Base-by-base conservation (phyloP, 768 basidiomycete species). In the Hortiboletus flavorubellus region DNA sequence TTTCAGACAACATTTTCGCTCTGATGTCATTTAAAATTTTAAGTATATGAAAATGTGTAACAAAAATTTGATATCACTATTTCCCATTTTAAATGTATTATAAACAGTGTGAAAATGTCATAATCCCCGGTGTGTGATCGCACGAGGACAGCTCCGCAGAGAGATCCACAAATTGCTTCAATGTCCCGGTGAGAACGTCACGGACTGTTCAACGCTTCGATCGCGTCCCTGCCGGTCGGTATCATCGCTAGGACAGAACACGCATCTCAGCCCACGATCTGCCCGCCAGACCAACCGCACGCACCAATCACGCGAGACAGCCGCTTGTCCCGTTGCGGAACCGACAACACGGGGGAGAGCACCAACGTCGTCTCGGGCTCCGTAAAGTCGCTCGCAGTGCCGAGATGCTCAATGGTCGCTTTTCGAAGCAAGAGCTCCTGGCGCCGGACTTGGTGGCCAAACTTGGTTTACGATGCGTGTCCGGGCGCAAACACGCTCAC, bases 301-400 rank as follows among this genome's bases (percentile, higher is more conserved):
- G 30, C 56, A 84, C 87, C 80, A 23, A 84, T 73, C 63, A 84
- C 83, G 30, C 81, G 83, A 23, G 80, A 69, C 5, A 77, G 67
- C 26, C 79, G 76, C 43, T 90, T 86, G 40, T 85, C 82, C 7
- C 80, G 77, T 54, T 80, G 76, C 5, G 83, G 78, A 5, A 76
- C 76, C 9, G 80, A 79, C 33, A 83, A 78, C 3, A 87, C 75
- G 0, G 90, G 86, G 0, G 89, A 89, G 4, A 93, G 70, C 8
- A 90, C 79, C 14, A 89, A 73, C 1, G 80, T 82, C 33, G 91
- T 86, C 55, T 89, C 87, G 15, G 85, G 82, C 62, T 91, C 89
- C 81, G 85, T 87, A 59, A 87, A 89, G 59, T 88, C 82, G 66
- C 87, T 87, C 2, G 87, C 80, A 4, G 80, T 74, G 8, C 89